Evolutionary conservation across 169 alveolate species (phyloP).

Genomic region (Cryptosporidium canis): DNA sequence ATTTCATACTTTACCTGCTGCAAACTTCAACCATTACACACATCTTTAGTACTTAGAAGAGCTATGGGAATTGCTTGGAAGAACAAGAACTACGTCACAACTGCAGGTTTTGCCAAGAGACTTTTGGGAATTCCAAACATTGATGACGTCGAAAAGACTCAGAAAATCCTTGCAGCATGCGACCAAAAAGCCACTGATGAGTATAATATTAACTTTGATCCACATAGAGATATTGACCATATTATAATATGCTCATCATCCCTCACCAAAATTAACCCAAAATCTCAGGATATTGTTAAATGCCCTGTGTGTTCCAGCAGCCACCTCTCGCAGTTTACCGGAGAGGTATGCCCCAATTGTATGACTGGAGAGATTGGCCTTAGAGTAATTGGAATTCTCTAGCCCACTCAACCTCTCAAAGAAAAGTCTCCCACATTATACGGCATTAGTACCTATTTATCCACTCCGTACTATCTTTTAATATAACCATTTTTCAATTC

Average conservation of each 20-base stretch:
- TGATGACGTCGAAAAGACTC: conserved; percentile 77
- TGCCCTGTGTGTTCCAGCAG: conserved; percentile 53
- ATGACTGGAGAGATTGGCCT: conserved; percentile 66
- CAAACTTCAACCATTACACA: conserved; percentile 81
- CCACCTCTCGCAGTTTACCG: conserved; percentile 56
- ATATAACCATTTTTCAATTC: background rate
- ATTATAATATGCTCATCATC: conserved; percentile 48
- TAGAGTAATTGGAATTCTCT: conserved; percentile 58
- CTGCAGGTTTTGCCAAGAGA: conserved; percentile 79
- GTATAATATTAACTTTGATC: conserved; percentile 75
- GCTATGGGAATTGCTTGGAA: conserved; percentile 89
- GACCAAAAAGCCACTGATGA: conserved; percentile 81
- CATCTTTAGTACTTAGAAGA: conserved; percentile 83
- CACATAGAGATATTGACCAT: conserved; percentile 73
- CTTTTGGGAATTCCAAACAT: conserved; percentile 71
- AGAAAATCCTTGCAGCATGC: conserved; percentile 76
- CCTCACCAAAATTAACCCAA: conserved; percentile 55
- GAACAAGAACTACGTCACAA: conserved; percentile 84
- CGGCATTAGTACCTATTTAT: background rate
- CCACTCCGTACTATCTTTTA: background rate
- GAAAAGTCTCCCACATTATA: background rate
- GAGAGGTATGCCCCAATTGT: conserved; percentile 44
- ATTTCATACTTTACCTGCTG: conserved; percentile 86
- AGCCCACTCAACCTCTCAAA: background rate
- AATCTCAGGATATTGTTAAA: conserved; percentile 36